Evolutionary conservation across 805 yeast species (phyloP).

Genomic region (Suhomyces sp.): DNA sequence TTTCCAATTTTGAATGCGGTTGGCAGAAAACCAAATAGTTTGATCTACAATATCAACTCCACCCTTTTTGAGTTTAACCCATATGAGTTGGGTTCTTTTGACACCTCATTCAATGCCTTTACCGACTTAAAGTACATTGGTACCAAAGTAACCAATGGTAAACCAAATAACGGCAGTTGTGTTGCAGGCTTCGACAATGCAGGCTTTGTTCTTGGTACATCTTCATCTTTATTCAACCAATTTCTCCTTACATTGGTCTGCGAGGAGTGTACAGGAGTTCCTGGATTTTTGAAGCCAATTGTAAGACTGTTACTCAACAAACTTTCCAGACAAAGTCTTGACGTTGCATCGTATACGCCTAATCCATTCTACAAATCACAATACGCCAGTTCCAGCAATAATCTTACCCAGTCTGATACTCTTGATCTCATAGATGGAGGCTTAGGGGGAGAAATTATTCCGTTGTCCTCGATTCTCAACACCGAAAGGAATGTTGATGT

Average conservation of each 20-base stretch:
- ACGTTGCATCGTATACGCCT: conserved; percentile 34
- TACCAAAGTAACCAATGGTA: conserved; percentile 31
- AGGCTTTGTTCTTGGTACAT: conserved; percentile 38
- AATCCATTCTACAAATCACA: conserved; percentile 35
- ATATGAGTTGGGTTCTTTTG: conserved; percentile 42
- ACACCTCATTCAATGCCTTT: conserved; percentile 36
- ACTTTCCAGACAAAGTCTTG: conserved; percentile 25
- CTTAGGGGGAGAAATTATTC: conserved; percentile 34
- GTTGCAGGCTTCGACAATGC: conserved; percentile 38
- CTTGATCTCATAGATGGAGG: conserved; percentile 40
- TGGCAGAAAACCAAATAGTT: conserved; percentile 34
- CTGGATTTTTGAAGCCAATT: conserved; percentile 22
- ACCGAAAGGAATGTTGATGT: conserved; percentile 35
- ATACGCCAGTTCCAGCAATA: conserved; percentile 23
- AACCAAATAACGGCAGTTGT: conserved; percentile 24
- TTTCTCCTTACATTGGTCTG: conserved; percentile 35
- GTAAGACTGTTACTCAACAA: conserved; percentile 21
- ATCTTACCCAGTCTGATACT: conserved; percentile 26
- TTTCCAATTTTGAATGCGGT: conserved; percentile 37
- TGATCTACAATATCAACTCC: conserved; percentile 31
- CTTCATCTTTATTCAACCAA: conserved; percentile 38
- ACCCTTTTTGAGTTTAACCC: conserved; percentile 42
- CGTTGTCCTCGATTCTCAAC: conserved; percentile 31
- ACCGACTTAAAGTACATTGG: conserved; percentile 39
- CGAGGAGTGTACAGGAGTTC: conserved; percentile 26